phyloP scores from a whole-genome alignment of 441 rosid genomes.

The Metrosideros polymorpha region DNA sequence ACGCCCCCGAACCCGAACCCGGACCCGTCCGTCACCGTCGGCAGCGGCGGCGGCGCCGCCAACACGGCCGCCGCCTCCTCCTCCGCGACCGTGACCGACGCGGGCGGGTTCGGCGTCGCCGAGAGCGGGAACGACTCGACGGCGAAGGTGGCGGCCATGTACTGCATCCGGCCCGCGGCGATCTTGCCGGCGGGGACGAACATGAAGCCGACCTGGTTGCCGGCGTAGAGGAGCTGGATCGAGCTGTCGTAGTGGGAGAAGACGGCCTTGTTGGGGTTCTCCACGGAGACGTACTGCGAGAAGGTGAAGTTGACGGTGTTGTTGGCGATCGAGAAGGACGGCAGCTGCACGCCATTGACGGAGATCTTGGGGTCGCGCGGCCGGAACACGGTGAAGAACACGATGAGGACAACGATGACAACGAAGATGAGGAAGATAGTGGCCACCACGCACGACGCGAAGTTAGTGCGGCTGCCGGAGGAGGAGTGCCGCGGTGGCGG shows the following conservation, averaged over 20 bases:
- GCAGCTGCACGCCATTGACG: slow-evolving; percentile 80
- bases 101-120: slow-evolving; percentile 6
- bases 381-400: slow-evolving; percentile 84
- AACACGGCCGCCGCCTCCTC: not conserved
- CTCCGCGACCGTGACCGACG: slow-evolving; percentile 6
- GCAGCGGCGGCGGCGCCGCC: slow-evolving; percentile 10
- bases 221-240: slow-evolving; percentile 76
- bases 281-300: slow-evolving; percentile 77
- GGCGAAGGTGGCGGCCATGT: slow-evolving; percentile 83
- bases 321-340: slow-evolving; percentile 81
- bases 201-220: slow-evolving; percentile 86
- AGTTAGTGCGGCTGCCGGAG: slow-evolving; percentile 45
- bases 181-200: slow-evolving; percentile 91
- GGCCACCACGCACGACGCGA: slow-evolving; percentile 86
- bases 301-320: slow-evolving; percentile 79
- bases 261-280: slow-evolving; percentile 69
- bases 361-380: slow-evolving; percentile 86
- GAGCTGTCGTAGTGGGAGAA: slow-evolving; percentile 89
- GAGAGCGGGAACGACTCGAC: slow-evolving; percentile 64
- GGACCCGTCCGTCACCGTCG: slow-evolving; percentile 7
- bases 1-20: not conserved
- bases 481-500: slow-evolving; percentile 14
- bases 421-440: slow-evolving; percentile 69
- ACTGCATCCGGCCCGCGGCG: slow-evolving; percentile 61
- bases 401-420: slow-evolving; percentile 44